phyloP scores from a whole-genome alignment of 441 rosid genomes.

The Adansonia grandidieri region DNA sequence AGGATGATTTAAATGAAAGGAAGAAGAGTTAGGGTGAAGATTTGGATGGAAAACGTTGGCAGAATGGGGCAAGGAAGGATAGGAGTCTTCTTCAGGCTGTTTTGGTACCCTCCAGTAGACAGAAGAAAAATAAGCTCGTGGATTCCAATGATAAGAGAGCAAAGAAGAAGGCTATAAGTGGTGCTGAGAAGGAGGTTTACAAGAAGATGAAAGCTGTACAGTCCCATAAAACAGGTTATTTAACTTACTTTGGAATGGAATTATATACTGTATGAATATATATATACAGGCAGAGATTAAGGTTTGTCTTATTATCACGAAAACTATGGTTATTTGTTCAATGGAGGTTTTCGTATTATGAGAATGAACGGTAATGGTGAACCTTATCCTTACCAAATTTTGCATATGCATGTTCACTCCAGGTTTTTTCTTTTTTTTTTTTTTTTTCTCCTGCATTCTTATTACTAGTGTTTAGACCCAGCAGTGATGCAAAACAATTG shows the following conservation, averaged over 20 bases:
- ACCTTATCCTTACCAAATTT: constrained; percentile 35
- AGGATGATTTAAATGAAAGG: constrained; percentile 41
- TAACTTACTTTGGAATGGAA: constrained; percentile 23
- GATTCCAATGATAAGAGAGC: constrained; percentile 56
- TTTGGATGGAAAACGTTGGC: constrained; percentile 48
- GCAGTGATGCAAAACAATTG: constrained; percentile 67
- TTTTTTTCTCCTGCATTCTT: constrained; percentile 40
- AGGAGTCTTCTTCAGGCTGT: constrained; percentile 64
- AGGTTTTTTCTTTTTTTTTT: constrained; percentile 31
- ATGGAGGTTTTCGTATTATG: constrained; percentile 9
- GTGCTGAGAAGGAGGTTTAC: constrained; percentile 56
- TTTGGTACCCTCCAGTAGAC: constrained; percentile 52
- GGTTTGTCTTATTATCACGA: background rate
- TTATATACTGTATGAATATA: background rate
- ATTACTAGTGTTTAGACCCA: constrained; percentile 68
- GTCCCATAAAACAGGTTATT: constrained; percentile 65
- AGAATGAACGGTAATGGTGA: constrained; percentile 29
- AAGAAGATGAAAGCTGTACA: constrained; percentile 44
- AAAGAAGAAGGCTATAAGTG: constrained; percentile 66
- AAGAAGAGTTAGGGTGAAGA: constrained; percentile 48
- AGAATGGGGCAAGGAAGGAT: constrained; percentile 55
- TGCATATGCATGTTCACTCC: constrained; percentile 51
- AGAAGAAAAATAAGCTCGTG: constrained; percentile 65
- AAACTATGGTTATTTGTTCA: background rate
- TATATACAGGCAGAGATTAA: background rate